These are phyloP conservation scores for Saccharomycopsis selenospora DNA, from an alignment of 805 yeast species.

Conservation along the genomic window DNA sequence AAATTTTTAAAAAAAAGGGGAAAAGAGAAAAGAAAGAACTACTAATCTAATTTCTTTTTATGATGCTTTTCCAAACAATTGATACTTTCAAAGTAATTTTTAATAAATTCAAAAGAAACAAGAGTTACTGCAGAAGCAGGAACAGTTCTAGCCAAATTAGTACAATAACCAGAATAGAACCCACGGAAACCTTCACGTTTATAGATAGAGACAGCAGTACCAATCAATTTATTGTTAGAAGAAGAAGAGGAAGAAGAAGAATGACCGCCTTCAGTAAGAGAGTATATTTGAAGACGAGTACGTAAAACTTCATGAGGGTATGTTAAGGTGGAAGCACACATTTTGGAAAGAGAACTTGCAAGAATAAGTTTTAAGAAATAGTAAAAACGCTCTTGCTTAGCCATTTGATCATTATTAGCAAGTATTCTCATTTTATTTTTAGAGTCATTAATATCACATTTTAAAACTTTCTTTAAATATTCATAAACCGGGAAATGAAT, in stretches of 20 bases:
- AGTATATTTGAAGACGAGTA: constrained; percentile 73
- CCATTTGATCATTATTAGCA: constrained; percentile 19
- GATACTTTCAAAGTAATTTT: constrained; percentile 37
- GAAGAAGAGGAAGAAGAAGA: not conserved
- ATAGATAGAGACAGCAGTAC: constrained; percentile 31
- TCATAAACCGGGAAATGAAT: constrained; percentile 95
- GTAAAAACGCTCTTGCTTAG: constrained; percentile 22
- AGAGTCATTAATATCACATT: constrained; percentile 26
- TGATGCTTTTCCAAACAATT: constrained; percentile 7
- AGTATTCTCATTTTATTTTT: constrained; percentile 22
- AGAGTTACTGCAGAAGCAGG: constrained; percentile 96
- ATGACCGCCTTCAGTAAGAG: constrained; percentile 19
- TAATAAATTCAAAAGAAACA: constrained; percentile 81
- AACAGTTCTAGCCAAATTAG: constrained; percentile 82
- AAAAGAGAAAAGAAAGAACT: too few relatives aligned
- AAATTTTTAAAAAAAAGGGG: too few relatives aligned
- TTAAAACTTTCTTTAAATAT: constrained; percentile 53
- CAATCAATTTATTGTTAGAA: constrained; percentile 18
- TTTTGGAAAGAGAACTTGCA: constrained; percentile 78
- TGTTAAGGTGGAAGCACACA: constrained; percentile 81
- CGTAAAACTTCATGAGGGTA: constrained; percentile 95
- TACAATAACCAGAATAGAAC: constrained; percentile 82
- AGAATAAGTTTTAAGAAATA: constrained; percentile 39
- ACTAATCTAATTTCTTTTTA: not conserved
- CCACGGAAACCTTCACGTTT: constrained; percentile 69